Conservation (phyloP, 2,329 filamentous ascomycete species). For the Cladosporium sp. region DNA sequence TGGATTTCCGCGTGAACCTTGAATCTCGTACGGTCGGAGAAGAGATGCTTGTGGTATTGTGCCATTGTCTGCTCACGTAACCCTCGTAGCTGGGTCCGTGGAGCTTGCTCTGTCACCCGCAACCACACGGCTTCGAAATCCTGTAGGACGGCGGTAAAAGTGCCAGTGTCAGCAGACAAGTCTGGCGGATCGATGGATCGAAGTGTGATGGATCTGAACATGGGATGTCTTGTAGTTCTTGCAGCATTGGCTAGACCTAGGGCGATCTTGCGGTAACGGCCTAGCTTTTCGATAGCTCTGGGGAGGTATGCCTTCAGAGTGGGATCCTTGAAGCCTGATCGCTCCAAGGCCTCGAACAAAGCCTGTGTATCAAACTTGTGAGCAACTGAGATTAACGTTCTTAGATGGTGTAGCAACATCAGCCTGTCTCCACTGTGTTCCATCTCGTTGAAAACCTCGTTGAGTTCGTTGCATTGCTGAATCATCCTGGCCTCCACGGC, state of each 20-base stretch:
- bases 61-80: background rate
- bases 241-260: background rate
- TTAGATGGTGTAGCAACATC: background rate
- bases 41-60: background rate
- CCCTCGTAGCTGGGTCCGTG: background rate
- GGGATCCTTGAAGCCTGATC: background rate
- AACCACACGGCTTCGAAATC: conserved; percentile 5
- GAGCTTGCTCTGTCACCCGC: background rate
- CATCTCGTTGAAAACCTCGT: background rate
- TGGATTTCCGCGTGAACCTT: conserved; percentile 8
- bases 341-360: background rate
- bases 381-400: background rate
- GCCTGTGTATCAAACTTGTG: background rate
- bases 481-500: background rate
- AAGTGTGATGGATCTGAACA: background rate
- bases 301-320: conserved; percentile 1
- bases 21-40: background rate
- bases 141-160: background rate
- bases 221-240: background rate
- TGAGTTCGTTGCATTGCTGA: background rate
- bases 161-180: background rate
- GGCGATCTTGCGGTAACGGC: background rate
- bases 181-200: background rate
- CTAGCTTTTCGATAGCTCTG: background rate
- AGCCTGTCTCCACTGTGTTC: background rate